Evolutionary conservation across 73 alveolate genomes (phyloP).

Genomic region (Halteria grandinella): DNA sequence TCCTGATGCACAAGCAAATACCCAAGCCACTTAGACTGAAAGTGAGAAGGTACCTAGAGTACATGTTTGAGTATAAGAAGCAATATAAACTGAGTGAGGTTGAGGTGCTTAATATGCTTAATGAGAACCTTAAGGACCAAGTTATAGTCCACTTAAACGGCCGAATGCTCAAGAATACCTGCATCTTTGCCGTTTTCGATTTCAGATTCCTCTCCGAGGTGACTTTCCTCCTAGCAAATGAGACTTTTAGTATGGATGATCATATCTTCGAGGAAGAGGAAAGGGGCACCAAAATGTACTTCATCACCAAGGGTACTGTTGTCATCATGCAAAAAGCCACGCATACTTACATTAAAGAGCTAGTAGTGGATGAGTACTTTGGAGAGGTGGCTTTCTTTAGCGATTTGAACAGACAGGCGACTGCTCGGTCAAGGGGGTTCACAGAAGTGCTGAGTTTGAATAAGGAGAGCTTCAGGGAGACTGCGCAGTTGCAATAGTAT

Average conservation of each 20-base stretch:
- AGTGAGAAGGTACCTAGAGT: constrained; percentile 69
- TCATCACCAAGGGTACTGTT: constrained; percentile 73
- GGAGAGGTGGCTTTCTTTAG: constrained; percentile 77
- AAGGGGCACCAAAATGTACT: constrained; percentile 62
- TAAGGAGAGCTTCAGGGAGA: constrained; percentile 40
- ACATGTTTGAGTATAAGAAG: constrained; percentile 67
- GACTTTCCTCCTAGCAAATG: constrained; percentile 55
- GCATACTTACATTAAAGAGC: constrained; percentile 67
- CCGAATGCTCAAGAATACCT: constrained; percentile 45
- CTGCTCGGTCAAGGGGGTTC: constrained; percentile 71
- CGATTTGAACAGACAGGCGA: constrained; percentile 24
- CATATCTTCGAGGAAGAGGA: constrained; percentile 68
- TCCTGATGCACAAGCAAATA: constrained; percentile 51
- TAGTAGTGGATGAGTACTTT: constrained; percentile 56
- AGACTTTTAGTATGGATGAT: constrained; percentile 69
- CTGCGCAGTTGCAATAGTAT: constrained; percentile 17
- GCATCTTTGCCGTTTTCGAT: constrained; percentile 50
- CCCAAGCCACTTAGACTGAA: constrained; percentile 57
- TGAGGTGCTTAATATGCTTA: constrained; percentile 73
- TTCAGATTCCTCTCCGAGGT: constrained; percentile 54
- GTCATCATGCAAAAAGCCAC: constrained; percentile 60
- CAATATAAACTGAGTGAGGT: constrained; percentile 55
- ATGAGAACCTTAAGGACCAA: constrained; percentile 63
- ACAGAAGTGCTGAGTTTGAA: constrained; percentile 61
- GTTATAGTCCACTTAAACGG: constrained; percentile 64